A percentile compares a stretch with the other conserved stretches of the same genome.
Evolutionary conservation across 2,329 filamentous ascomycete species (phyloP).

Genomic region (Epichloe gansuensis): DNA sequence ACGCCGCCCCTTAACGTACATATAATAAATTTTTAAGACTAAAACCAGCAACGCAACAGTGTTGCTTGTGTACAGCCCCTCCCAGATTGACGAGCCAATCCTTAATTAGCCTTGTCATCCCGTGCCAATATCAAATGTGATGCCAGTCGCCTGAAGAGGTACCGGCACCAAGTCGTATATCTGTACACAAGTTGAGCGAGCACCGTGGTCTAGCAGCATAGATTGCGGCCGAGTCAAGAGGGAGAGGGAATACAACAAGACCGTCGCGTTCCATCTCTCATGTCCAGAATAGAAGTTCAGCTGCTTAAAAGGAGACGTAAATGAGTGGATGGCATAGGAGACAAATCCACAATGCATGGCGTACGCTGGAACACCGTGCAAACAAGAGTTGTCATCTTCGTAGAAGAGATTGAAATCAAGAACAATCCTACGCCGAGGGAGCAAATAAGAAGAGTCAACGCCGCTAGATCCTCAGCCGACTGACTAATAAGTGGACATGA

Average conservation of each 20-base stretch:
- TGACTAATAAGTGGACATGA: constrained; percentile 25
- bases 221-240: not conserved
- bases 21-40: constrained; percentile 4
- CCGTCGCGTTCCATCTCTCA: not conserved
- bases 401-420: not conserved
- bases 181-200: not conserved
- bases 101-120: not conserved
- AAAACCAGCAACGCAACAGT: constrained; percentile 2
- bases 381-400: not conserved
- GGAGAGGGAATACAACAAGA: not conserved
- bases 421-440: constrained; percentile 21
- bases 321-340: constrained; percentile 5
- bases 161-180: not conserved
- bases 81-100: not conserved
- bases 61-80: not conserved
- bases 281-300: constrained; percentile 6
- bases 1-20: not conserved
- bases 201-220: not conserved
- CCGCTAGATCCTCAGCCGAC: constrained; percentile 22
- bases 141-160: not conserved
- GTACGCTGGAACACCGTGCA: not conserved
- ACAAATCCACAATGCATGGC: not conserved
- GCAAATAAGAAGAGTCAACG: constrained; percentile 20
- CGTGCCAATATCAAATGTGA: not conserved
- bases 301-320: constrained; percentile 1